Evolutionary conservation across 108 stramenopile genomes (phyloP), one percentile per base, ranked within the genome.

Genomic region (Skeletonema menzelii): DNA sequence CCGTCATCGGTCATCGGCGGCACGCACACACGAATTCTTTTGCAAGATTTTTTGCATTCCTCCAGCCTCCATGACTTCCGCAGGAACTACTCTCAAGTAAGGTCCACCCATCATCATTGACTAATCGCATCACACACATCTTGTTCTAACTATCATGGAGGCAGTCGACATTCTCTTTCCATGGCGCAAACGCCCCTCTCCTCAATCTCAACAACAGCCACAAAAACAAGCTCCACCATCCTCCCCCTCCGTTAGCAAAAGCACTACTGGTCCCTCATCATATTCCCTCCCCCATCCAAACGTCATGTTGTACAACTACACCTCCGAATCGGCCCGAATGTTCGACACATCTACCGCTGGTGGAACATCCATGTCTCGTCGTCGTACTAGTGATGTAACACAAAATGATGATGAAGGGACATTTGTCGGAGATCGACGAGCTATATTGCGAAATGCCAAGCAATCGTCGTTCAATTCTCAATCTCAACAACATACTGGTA

Each of bases 131-230:
- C n/a, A n/a, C n/a, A n/a, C n/a, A n/a, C n/a, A n/a, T n/a, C n/a
- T n/a, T n/a, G n/a, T n/a, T n/a, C n/a, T n/a, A n/a, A n/a, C 15
- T 1, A 42, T 12, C 2, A 58, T 58, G 57, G 57, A 58, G 13
- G 20, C 58, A 27, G 64, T 73, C 56, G 72, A 73, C 63, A 73
- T 73, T 38, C 74, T 75, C 59, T 75, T 75, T 40, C 74, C 74
- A 17, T 75, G 74, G 74, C 74, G 74, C 19, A 65, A 40, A 28
- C 55, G n/a, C 5, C 34, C 55, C 4, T 64, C 15, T 22, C 72
- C 15, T 32, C 64, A 60, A 31, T 27, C 35, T 3, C 20, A 49
- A 14, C 40, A 27, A 8, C 14, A 8, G n/a, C n/a, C n/a, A n/a
- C n/a, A n/a, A n/a, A n/a, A n/a, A 17, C n/a, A 14, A 38, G 2